Conservation (phyloP, 345 rosid species). For the Populus pruinosa region DNA sequence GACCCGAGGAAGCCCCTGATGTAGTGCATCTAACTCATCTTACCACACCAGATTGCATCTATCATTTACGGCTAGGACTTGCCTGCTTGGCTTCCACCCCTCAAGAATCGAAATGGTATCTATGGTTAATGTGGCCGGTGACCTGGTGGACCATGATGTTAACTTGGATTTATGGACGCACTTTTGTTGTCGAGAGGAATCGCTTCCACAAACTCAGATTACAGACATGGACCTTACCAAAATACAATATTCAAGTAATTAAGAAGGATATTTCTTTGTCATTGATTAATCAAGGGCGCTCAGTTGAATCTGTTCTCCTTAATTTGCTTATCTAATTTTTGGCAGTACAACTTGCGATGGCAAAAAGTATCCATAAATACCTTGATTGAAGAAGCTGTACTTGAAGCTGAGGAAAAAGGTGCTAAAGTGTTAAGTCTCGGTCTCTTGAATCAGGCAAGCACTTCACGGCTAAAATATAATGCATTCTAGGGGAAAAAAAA, state of each 20-base stretch:
- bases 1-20: conserved; percentile 49
- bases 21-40: conserved; percentile 65
- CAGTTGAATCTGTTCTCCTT: neutral
- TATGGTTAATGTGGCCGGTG: conserved; percentile 60
- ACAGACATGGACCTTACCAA: conserved; percentile 76
- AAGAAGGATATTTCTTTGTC: neutral
- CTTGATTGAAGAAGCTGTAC: conserved; percentile 55
- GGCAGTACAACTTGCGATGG: conserved; percentile 39
- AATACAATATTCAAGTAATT: conserved; percentile 54
- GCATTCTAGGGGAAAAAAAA: no score
- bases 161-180: conserved; percentile 45
- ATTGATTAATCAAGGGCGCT: no score
- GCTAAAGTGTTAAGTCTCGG: conserved; percentile 61
- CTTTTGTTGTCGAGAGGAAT: conserved; percentile 55
- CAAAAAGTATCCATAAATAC: conserved; percentile 41
- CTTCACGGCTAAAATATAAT: neutral
- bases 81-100: conserved; percentile 59
- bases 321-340: neutral
- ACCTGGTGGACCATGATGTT: conserved; percentile 41
- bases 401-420: conserved; percentile 52
- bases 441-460: conserved; percentile 56
- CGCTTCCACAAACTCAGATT: conserved; percentile 39
- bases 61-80: conserved; percentile 57
- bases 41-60: conserved; percentile 57
- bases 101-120: conserved; percentile 37